Evolutionary conservation across 306 rosid genomes (phyloP), one percentile per base, ranked within the genome.

Genomic region (Senna tora): DNA sequence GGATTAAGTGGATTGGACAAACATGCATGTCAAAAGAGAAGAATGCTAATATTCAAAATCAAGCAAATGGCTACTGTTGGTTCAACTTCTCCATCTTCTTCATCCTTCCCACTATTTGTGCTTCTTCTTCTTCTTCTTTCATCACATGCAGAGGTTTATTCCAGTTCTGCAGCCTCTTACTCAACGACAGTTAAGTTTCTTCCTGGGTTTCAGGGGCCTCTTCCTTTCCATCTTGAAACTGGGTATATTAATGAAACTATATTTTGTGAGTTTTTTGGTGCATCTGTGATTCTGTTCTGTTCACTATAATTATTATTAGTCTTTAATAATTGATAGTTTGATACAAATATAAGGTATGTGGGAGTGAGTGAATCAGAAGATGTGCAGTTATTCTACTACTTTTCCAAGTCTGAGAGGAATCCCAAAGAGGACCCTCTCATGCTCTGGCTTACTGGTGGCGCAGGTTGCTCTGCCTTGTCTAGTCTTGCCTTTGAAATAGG

Each of bases 381-480:
- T 11, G 75, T 79, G 21, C 7, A 36, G 8, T 0, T 36, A 36
- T 36, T 36, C 8, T 36, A 36, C 39, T 36, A 36, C 39, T 36
- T 85, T 10, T 66, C 75, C 0, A 73, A 79, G 69, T 81, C 86
- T 0, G 82, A 85, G 66, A 75, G 65, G 49, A 77, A 60, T 25
- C 83, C 88, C 0, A 36, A 53, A 16, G 54, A 77, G n/a, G 86
- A 76, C 57, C 89, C 86, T 64, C 79, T 85, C 9, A 5, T 85
- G 36, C 50, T 82, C 25, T 85, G 86, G 89, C 75, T 81, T 6
- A 76, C 80, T 32, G 89, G 89, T 3, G 89, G 89, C 13, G 84
- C 82, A 5, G 80, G 79, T 68, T 85, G 89, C 71, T 78, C 84
- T 46, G 58, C 64, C 5, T 2, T 64, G 10, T 49, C 84, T 6